Evolutionary conservation across 2,329 filamentous ascomycete species (phyloP).

Genomic region (Epichloe typhina): DNA sequence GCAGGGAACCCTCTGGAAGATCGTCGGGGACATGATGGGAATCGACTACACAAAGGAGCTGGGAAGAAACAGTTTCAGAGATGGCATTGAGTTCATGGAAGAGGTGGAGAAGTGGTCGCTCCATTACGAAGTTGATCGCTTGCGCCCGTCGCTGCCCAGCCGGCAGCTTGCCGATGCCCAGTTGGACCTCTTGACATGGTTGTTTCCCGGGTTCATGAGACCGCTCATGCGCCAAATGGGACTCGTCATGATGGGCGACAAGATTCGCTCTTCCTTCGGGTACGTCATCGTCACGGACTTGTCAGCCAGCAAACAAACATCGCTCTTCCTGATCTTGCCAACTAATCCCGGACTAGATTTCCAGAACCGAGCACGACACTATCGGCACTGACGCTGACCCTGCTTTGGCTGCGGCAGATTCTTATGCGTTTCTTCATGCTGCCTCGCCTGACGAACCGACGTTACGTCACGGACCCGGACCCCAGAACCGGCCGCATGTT

Average conservation of each 20-base stretch:
- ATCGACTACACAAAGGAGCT: conserved; percentile 38
- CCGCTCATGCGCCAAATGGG: conserved; percentile 37
- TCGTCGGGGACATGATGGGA: conserved; percentile 56
- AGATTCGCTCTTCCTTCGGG: conserved; percentile 52
- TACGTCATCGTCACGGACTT: conserved; percentile 20
- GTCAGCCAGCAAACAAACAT: too few relatives aligned
- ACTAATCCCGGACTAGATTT: conserved; percentile 20
- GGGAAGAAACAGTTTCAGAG: conserved; percentile 25
- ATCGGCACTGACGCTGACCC: conserved; percentile 27
- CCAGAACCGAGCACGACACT: conserved; percentile 28
- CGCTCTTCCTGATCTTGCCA: not conserved
- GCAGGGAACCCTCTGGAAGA: conserved; percentile 57
- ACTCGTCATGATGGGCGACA: conserved; percentile 48
- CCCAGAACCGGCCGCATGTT: conserved; percentile 39
- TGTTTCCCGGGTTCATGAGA: conserved; percentile 32
- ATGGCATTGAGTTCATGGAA: conserved; percentile 38
- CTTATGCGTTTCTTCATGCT: conserved; percentile 43
- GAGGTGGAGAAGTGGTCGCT: conserved; percentile 35
- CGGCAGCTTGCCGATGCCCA: conserved; percentile 43
- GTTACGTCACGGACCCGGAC: conserved; percentile 34
- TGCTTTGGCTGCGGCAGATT: conserved; percentile 40
- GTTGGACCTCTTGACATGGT: conserved; percentile 44
- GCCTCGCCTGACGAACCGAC: conserved; percentile 36
- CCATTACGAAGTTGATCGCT: conserved; percentile 43
- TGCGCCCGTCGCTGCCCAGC: conserved; percentile 40